phyloP scores from a whole-genome alignment of 1,139 yeast species.

The Taphrina flavorubra region DNA sequence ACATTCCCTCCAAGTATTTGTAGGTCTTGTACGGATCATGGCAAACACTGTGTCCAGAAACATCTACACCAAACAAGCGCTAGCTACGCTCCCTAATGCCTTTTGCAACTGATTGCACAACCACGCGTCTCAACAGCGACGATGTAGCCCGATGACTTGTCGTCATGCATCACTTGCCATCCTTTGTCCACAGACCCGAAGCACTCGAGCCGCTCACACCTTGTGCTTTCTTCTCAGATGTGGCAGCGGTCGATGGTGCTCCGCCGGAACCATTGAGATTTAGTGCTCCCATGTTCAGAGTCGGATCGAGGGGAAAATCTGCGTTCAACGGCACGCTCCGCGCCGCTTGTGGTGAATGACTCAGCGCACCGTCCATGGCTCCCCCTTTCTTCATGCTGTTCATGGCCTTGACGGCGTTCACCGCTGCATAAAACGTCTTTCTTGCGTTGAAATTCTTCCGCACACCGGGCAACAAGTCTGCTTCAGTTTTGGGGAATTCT shows the following conservation, averaged over 20 bases:
- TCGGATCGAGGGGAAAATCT: conserved; percentile 37
- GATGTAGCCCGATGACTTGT: too few relatives aligned
- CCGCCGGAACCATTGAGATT: conserved; percentile 3
- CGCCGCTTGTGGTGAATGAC: conserved; percentile 50
- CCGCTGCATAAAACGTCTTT: conserved; percentile 38
- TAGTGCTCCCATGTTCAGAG: conserved; percentile 16
- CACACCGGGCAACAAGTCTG: conserved; percentile 52
- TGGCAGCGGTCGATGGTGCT: neutral
- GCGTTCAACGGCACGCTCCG: conserved; percentile 29
- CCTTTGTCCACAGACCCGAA: conserved; percentile 28
- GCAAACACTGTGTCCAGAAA: too few relatives aligned
- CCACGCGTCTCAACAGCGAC: too few relatives aligned
- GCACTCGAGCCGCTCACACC: conserved; percentile 20
- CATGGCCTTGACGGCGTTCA: conserved; percentile 37
- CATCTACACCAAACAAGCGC: neutral
- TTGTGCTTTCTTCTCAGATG: conserved; percentile 4
- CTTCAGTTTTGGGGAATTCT: conserved; percentile 44
- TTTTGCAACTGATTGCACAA: neutral
- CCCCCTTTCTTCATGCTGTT: conserved; percentile 44
- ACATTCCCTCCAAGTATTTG: too few relatives aligned
- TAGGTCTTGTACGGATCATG: too few relatives aligned
- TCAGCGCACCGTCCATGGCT: conserved; percentile 53
- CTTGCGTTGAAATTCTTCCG: conserved; percentile 49
- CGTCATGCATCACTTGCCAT: neutral
- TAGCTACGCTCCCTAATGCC: conserved; percentile 7